A percentile compares a stretch with the other conserved stretches of the same genome.
These are phyloP conservation scores for Aegilops tauschii DNA, from an alignment of 176 grass and related monocot genomes.

Conservation along the genomic window DNA sequence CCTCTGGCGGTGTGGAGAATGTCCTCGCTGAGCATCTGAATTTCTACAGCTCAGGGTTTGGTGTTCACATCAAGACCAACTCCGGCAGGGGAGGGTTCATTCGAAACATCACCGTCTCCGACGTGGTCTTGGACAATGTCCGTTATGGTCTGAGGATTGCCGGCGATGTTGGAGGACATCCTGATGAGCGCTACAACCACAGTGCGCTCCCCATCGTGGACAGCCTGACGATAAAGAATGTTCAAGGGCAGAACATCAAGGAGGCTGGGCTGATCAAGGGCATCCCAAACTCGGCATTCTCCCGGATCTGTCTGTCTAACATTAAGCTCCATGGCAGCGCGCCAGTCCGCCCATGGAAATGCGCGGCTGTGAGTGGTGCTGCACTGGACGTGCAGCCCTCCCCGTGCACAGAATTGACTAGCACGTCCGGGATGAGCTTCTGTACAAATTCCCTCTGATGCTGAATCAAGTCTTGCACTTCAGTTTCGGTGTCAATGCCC, in stretches of 20 bases:
- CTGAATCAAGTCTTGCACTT: conserved; percentile 8
- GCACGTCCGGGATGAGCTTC: conserved; percentile 56
- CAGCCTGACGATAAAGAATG: conserved; percentile 67
- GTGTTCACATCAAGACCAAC: conserved; percentile 91
- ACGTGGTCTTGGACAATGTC: conserved; percentile 58
- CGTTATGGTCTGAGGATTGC: conserved; percentile 63
- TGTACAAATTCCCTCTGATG: conserved; percentile 59
- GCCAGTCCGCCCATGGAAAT: conserved; percentile 52
- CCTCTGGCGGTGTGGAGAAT: conserved; percentile 73
- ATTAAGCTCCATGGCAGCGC: conserved; percentile 38
- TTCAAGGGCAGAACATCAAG: conserved; percentile 66
- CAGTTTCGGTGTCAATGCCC: not conserved
- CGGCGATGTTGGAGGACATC: conserved; percentile 75
- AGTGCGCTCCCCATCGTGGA: conserved; percentile 66
- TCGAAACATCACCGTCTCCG: conserved; percentile 68
- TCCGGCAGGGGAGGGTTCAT: conserved; percentile 89
- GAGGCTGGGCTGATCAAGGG: conserved; percentile 80
- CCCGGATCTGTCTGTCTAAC: conserved; percentile 67
- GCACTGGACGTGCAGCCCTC: conserved; percentile 65
- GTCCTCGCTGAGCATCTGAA: conserved; percentile 73
- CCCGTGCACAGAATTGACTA: conserved; percentile 62
- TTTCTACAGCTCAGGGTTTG: conserved; percentile 59
- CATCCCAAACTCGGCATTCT: conserved; percentile 68
- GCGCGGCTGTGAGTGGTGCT: conserved; percentile 67
- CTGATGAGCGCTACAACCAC: conserved; percentile 55